Conservation (phyloP, 169 alveolate genomes). For the Eimeria praecox region DNA sequence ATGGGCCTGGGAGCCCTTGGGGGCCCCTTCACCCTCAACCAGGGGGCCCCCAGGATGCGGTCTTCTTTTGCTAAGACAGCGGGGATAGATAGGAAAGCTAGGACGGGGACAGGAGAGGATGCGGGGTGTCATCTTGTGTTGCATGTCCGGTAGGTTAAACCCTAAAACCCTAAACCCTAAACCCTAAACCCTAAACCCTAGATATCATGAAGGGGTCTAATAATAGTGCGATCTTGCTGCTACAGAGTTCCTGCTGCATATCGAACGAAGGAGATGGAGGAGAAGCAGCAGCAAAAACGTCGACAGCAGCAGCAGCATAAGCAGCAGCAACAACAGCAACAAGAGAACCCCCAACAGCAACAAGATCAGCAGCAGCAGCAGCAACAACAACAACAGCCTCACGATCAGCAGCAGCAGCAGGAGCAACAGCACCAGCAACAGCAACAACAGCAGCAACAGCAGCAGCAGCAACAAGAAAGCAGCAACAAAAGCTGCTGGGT, state of each 20-base stretch:
- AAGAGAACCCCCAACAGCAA: not conserved
- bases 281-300: conserved; percentile 14
- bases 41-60: conserved; percentile 30
- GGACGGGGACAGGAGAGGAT: conserved; percentile 5
- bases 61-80: conserved; percentile 50
- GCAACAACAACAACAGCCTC: not conserved
- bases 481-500: conserved; percentile 32
- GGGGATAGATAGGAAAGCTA: not conserved
- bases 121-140: conserved; percentile 51
- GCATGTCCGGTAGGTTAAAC: conserved; percentile 34
- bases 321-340: not conserved
- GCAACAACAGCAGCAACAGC: not conserved
- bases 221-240: conserved; percentile 33
- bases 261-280: conserved; percentile 13
- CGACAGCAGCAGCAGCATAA: not conserved
- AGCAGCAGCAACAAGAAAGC: not conserved
- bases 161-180: conserved; percentile 28
- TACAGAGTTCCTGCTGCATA: conserved; percentile 60
- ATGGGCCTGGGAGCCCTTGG: conserved; percentile 35
- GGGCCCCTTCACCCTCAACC: not conserved
- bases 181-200: conserved; percentile 2
- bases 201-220: not conserved
- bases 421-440: not conserved
- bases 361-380: not conserved
- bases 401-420: not conserved